A percentile compares a stretch with the other conserved stretches of the same genome.
Evolutionary conservation across 768 basidiomycete genomes (phyloP).

Genomic region (Sarcomyxa edulis): DNA sequence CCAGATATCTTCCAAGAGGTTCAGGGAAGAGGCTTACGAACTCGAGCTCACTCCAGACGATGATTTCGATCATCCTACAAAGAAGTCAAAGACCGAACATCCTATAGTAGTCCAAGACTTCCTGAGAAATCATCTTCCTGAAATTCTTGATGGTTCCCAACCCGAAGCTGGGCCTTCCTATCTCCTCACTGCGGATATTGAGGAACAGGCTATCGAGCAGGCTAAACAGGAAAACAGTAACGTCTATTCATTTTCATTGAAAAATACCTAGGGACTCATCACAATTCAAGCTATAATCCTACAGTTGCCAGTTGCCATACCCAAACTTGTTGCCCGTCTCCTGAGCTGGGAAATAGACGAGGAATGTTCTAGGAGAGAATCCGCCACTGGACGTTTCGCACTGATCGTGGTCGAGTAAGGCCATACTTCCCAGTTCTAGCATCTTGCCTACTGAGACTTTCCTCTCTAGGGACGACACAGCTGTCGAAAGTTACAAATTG

Average conservation of each 20-base stretch:
- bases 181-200: conserved; percentile 11
- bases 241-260: too few relatives aligned
- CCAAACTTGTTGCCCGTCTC: conserved; percentile 18
- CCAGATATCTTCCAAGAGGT: conserved; percentile 1
- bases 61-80: conserved; percentile 1
- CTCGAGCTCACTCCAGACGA: neutral
- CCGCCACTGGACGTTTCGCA: conserved; percentile 19
- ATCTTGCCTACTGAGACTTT: conserved; percentile 4
- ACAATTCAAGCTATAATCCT: neutral
- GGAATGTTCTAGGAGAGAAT: too few relatives aligned
- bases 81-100: conserved; percentile 13
- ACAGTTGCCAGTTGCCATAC: conserved; percentile 16
- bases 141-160: conserved; percentile 18
- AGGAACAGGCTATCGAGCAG: conserved; percentile 24
- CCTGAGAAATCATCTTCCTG: conserved; percentile 29
- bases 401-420: conserved; percentile 28
- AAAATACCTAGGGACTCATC: too few relatives aligned
- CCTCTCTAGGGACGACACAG: conserved; percentile 14
- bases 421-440: neutral
- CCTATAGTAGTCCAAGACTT: conserved; percentile 20
- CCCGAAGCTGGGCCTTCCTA: neutral
- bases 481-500: conserved; percentile 14
- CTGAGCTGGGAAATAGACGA: conserved; percentile 22
- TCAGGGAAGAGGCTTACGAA: neutral
- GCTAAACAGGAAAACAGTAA: conserved; percentile 34